phyloP scores from a whole-genome alignment of 495 filamentous ascomycete genomes.

The Penicillium roqueforti region DNA sequence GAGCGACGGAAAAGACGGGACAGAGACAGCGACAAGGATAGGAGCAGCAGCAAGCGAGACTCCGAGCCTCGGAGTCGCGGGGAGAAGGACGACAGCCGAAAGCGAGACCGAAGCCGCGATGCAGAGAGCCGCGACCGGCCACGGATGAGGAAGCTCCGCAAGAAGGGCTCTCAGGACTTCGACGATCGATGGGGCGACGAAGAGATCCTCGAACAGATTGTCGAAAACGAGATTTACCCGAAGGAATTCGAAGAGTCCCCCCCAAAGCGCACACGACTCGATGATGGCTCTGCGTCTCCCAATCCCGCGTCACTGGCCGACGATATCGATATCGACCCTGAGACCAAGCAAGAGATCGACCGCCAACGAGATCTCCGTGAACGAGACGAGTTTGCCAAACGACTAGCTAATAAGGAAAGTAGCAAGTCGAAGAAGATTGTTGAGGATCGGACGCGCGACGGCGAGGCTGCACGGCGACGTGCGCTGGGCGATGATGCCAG shows the following conservation, averaged over 20 bases:
- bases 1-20: constrained; percentile 46
- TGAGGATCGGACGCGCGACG: constrained; percentile 59
- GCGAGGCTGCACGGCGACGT: constrained; percentile 55
- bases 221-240: constrained; percentile 37
- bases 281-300: constrained; percentile 49
- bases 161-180: constrained; percentile 53
- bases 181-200: constrained; percentile 81
- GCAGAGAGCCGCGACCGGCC: constrained; percentile 43
- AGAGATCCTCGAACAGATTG: constrained; percentile 58
- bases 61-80: constrained; percentile 21
- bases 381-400: constrained; percentile 68
- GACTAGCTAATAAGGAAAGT: constrained; percentile 65
- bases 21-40: constrained; percentile 33
- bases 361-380: constrained; percentile 63
- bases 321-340: constrained; percentile 51
- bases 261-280: constrained; percentile 55
- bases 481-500: constrained; percentile 62
- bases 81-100: constrained; percentile 36
- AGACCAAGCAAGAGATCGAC: constrained; percentile 51
- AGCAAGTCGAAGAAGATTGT: constrained; percentile 70
- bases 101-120: constrained; percentile 44
- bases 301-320: constrained; percentile 42
- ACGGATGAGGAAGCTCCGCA: constrained; percentile 51
- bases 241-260: constrained; percentile 51
- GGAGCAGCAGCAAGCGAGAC: constrained; percentile 16